A percentile compares a stretch with the other conserved stretches of the same genome.
Evolutionary conservation across 2,329 filamentous ascomycete genomes (phyloP).

Genomic region (Aureobasidium lini): DNA sequence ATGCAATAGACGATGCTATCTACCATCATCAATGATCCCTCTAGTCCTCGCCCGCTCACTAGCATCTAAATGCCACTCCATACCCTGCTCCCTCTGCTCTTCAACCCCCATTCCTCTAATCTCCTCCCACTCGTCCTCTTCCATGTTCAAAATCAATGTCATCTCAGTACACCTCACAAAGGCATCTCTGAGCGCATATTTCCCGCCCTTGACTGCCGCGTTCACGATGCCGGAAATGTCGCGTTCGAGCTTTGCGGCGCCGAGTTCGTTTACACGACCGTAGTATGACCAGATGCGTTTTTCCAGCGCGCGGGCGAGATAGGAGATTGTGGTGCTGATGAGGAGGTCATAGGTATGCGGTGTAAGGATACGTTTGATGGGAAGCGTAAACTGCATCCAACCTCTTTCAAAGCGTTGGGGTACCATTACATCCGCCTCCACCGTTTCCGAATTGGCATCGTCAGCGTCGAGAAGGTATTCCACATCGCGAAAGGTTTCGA

Average conservation of each 20-base stretch:
- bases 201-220: conserved; percentile 57
- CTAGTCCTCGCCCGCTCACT: conserved; percentile 70
- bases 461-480: conserved; percentile 65
- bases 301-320: conserved; percentile 73
- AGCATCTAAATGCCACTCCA: conserved; percentile 59
- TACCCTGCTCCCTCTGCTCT: conserved; percentile 17
- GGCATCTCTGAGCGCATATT: conserved; percentile 69
- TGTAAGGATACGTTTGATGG: conserved; percentile 78
- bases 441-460: conserved; percentile 36
- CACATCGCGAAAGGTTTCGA: conserved; percentile 83
- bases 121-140: conserved; percentile 92
- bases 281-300: conserved; percentile 78
- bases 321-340: conserved; percentile 63
- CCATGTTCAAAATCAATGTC: conserved; percentile 83
- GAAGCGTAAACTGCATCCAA: conserved; percentile 80
- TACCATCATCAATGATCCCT: conserved; percentile 43
- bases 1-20: no score
- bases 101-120: conserved; percentile 39
- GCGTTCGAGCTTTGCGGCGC: conserved; percentile 74
- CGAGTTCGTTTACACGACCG: conserved; percentile 71
- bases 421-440: conserved; percentile 53
- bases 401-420: conserved; percentile 71
- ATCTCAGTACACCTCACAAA: conserved; percentile 75
- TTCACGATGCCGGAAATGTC: conserved; percentile 72
- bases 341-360: conserved; percentile 67